Percentiles rank a stretch among this genome's conserved stretches.
Evolutionary conservation across 2,329 filamentous ascomycete species (phyloP).

Genomic region (Westerdykella sp.): DNA sequence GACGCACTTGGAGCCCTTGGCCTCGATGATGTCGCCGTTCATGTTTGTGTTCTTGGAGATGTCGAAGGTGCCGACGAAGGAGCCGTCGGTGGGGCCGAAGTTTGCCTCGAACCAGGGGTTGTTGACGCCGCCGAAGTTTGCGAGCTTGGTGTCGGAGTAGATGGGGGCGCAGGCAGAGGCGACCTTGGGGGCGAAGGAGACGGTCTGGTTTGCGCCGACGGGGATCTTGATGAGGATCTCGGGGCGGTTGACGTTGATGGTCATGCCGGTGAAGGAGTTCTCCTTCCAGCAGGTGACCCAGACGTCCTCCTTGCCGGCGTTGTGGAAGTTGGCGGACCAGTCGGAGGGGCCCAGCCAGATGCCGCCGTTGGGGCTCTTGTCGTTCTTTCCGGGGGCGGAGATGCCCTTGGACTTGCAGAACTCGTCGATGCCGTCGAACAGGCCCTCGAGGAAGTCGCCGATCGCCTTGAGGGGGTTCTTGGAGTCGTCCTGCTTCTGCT

Average conservation of each 20-base stretch:
- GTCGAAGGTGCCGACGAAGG: conserved; percentile 35
- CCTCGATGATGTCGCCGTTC: conserved; percentile 37
- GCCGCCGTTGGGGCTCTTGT: conserved; percentile 21
- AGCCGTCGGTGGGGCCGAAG: conserved; percentile 19
- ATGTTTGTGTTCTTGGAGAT: conserved; percentile 43
- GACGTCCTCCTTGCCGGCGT: conserved; percentile 26
- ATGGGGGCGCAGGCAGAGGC: conserved; percentile 40
- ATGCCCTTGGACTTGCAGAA: conserved; percentile 18
- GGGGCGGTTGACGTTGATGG: conserved; percentile 31
- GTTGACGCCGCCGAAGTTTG: conserved; percentile 35
- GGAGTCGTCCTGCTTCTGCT: conserved; percentile 7
- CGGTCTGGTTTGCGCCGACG: conserved; percentile 28
- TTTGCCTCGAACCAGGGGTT: conserved; percentile 45
- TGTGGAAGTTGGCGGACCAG: conserved; percentile 34
- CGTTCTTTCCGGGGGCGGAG: conserved; percentile 23
- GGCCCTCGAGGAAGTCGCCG: conserved; percentile 12
- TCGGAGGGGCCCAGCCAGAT: conserved; percentile 33
- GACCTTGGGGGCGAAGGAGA: conserved; percentile 36
- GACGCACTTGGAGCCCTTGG: conserved; percentile 37
- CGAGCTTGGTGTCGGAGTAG: conserved; percentile 30
- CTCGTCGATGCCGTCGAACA: conserved; percentile 15
- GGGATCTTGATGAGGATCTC: conserved; percentile 38
- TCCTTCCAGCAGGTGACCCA: conserved; percentile 36
- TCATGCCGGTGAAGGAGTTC: conserved; percentile 30
- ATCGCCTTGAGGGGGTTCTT: conserved; percentile 5